These are phyloP conservation scores for Ophiognomonia clavigignenti-juglandacearum DNA, from an alignment of 2,329 filamentous ascomycete species.

Conservation along the genomic window DNA sequence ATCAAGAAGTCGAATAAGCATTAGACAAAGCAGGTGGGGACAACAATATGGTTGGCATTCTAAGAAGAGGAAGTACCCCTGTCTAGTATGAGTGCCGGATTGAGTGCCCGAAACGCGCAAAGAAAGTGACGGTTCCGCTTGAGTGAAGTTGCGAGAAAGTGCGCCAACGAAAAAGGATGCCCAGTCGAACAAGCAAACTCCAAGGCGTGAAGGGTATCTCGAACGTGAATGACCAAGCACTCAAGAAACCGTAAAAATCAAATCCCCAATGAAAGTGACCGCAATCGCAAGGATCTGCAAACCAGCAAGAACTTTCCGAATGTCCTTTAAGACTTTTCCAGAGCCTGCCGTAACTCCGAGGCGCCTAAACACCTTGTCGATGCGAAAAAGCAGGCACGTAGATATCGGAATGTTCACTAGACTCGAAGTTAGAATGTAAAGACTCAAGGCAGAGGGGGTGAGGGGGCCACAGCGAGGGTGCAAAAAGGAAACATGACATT, in stretches of 20 bases:
- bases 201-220: conserved; percentile 10
- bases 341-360: conserved; percentile 16
- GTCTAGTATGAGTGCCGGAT: too few species aligned
- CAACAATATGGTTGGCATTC: too few species aligned
- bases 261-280: conserved; percentile 12
- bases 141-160: too few species aligned
- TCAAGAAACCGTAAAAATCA: conserved; percentile 13
- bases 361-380: conserved; percentile 18
- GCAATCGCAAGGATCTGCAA: too few species aligned
- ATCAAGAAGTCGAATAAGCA: too few species aligned
- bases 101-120: too few species aligned
- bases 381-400: conserved; percentile 16
- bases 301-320: conserved; percentile 12
- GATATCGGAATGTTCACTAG: conserved; percentile 13
- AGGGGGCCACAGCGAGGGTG: too few species aligned
- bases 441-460: background rate
- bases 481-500: too few species aligned
- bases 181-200: conserved; percentile 5
- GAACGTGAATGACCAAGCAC: conserved; percentile 12
- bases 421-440: background rate
- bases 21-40: too few species aligned
- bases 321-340: too few species aligned
- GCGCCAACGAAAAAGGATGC: conserved; percentile 6
- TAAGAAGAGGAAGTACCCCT: too few species aligned
- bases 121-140: too few species aligned